Conservation (phyloP, 129 eudicot genomes). For the Sambucus nigra region DNA sequence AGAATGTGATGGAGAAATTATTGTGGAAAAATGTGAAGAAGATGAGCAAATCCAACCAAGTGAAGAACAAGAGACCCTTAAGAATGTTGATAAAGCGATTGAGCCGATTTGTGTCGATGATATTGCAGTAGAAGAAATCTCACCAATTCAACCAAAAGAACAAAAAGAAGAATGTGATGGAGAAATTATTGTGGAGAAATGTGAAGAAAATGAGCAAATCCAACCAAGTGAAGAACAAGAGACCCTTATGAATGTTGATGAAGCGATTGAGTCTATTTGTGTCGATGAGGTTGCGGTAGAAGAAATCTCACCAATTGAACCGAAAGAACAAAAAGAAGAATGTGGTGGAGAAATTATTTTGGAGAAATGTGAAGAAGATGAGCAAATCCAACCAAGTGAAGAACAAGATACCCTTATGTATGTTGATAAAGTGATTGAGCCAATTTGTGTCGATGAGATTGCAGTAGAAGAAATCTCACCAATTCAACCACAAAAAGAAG, state of each 20-base stretch:
- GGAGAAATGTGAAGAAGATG: background rate
- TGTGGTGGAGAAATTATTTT: background rate
- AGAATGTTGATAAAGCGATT: background rate
- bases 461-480: background rate
- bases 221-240: background rate
- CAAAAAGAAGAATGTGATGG: conserved; percentile 4
- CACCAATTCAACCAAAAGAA: conserved; percentile 6
- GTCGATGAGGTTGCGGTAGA: background rate
- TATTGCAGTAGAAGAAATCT: background rate
- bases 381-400: background rate
- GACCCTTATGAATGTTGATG: conserved; percentile 3
- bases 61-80: no score
- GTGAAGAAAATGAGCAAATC: conserved; percentile 7
- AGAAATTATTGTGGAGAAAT: background rate
- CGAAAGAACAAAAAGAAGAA: background rate
- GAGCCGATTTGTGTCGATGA: background rate
- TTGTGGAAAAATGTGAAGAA: conserved; percentile 1
- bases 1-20: background rate
- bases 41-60: no score
- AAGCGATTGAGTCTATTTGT: conserved; percentile 5
- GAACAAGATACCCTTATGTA: background rate
- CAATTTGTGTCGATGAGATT: background rate
- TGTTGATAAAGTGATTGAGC: conserved; percentile 11
- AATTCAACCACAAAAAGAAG: conserved; percentile 3
- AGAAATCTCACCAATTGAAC: background rate